These are phyloP conservation scores for Ogataea saltuana DNA, from an alignment of 805 yeast species.

Conservation along the genomic window DNA sequence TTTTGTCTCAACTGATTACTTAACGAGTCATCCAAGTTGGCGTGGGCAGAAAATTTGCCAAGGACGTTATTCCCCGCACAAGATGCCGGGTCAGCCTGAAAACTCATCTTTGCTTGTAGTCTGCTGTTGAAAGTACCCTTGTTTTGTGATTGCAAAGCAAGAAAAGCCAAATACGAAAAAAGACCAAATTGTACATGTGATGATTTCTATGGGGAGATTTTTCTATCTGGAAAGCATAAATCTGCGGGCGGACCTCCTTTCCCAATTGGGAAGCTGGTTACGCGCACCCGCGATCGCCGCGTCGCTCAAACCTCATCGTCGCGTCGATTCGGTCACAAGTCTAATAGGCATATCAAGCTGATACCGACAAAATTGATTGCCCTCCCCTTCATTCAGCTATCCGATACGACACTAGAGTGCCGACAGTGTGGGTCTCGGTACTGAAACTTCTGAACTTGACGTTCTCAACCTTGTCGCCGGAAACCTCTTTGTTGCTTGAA, in stretches of 20 bases:
- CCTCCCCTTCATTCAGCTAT: slow-evolving; percentile 23
- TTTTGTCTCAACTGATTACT: slow-evolving; percentile 35
- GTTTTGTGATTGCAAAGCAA: no score
- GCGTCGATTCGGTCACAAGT: no score
- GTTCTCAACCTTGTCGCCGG: slow-evolving; percentile 57
- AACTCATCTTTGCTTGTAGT: neutral
- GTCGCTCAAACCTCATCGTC: slow-evolving; percentile 2
- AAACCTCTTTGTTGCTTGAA: slow-evolving; percentile 52
- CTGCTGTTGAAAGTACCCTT: neutral
- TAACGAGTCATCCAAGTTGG: slow-evolving; percentile 43
- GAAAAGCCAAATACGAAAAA: neutral
- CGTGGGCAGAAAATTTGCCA: slow-evolving; percentile 41
- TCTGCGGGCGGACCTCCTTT: slow-evolving; percentile 13
- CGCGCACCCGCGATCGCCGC: no score
- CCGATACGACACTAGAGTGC: slow-evolving; percentile 67
- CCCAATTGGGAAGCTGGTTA: slow-evolving; percentile 13
- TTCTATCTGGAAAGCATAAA: neutral
- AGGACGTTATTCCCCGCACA: slow-evolving; percentile 51
- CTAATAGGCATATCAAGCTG: no score
- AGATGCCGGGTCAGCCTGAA: slow-evolving; percentile 21
- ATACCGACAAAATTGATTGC: no score
- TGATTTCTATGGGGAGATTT: neutral
- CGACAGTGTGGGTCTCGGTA: slow-evolving; percentile 69
- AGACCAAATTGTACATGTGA: neutral
- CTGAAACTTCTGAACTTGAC: slow-evolving; percentile 70